phyloP scores from a whole-genome alignment of 1,139 yeast species.

The Diutina pseudorugosa region DNA sequence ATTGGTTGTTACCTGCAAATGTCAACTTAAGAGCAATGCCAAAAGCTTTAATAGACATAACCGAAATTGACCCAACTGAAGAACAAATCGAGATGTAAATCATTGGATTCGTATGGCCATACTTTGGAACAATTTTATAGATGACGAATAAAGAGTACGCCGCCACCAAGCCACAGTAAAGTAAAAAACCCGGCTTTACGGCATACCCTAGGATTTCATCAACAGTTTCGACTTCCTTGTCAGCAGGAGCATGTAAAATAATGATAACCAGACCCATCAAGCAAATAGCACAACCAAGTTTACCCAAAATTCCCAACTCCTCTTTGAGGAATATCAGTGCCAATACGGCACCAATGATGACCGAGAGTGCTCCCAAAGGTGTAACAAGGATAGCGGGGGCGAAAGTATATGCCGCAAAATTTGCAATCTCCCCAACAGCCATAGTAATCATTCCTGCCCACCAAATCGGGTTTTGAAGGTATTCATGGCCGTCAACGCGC shows the following conservation, averaged over 20 bases:
- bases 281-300: slow-evolving; percentile 89
- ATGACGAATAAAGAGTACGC: slow-evolving; percentile 69
- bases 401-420: slow-evolving; percentile 90
- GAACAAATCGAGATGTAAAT: slow-evolving; percentile 85
- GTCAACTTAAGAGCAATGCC: slow-evolving; percentile 87
- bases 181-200: slow-evolving; percentile 63
- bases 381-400: slow-evolving; percentile 92
- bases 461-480: slow-evolving; percentile 81
- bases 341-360: slow-evolving; percentile 80
- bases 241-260: slow-evolving; percentile 88
- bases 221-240: slow-evolving; percentile 77
- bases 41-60: slow-evolving; percentile 87
- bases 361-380: slow-evolving; percentile 84
- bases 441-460: slow-evolving; percentile 88
- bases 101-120: slow-evolving; percentile 80
- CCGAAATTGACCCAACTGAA: slow-evolving; percentile 82
- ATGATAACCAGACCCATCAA: slow-evolving; percentile 83
- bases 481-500: slow-evolving; percentile 58
- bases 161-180: slow-evolving; percentile 51
- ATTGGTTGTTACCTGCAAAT: slow-evolving; percentile 80
- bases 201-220: slow-evolving; percentile 82
- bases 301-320: slow-evolving; percentile 81
- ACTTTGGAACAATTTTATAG: slow-evolving; percentile 68
- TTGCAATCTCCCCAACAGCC: slow-evolving; percentile 89
- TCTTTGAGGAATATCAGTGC: slow-evolving; percentile 81